Conservation (phyloP, 2,329 filamentous ascomycete species). For the Byssothecium circinans region DNA sequence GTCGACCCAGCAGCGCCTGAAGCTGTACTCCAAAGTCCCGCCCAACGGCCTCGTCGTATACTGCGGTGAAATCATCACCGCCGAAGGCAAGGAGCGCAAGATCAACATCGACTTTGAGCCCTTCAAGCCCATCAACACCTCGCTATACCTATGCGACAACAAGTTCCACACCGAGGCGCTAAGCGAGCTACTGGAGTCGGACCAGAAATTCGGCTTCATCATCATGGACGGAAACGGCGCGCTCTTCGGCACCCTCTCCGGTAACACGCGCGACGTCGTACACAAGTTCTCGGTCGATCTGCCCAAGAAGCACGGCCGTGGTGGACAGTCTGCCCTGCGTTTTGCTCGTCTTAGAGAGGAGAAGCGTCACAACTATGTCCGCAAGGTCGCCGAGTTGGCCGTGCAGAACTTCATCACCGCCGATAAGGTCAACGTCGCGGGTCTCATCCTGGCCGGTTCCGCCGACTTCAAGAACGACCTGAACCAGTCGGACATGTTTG, state of each 20-base stretch:
- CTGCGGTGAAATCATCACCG: slow-evolving; percentile 99
- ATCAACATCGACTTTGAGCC: slow-evolving; percentile 99
- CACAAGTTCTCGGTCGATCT: slow-evolving; percentile 99
- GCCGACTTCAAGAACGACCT: slow-evolving; percentile 99
- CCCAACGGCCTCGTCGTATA: slow-evolving; percentile 97
- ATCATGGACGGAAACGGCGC: slow-evolving; percentile 99
- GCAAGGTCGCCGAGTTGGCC: slow-evolving; percentile 95
- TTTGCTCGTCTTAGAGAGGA: slow-evolving; percentile 99
- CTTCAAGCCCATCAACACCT: slow-evolving; percentile 99
- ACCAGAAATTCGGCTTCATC: slow-evolving; percentile 99
- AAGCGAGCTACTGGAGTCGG: slow-evolving; percentile 94
- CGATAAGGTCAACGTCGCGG: slow-evolving; percentile 97
- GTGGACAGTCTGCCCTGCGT: slow-evolving; percentile 99
- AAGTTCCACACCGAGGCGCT: slow-evolving; percentile 99
- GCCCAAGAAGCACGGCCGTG: slow-evolving; percentile 99
- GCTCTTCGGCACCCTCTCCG: slow-evolving; percentile 93
- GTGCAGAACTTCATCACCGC: slow-evolving; percentile 99
- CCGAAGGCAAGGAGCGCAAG: slow-evolving; percentile 97
- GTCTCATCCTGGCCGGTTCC: slow-evolving; percentile 91
- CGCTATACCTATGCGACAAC: slow-evolving; percentile 98
- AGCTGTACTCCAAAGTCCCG: slow-evolving; percentile 98
- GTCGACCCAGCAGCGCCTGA: slow-evolving; percentile 97
- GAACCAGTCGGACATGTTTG: slow-evolving; percentile 96
- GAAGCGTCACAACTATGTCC: slow-evolving; percentile 99
- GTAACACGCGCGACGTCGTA: slow-evolving; percentile 93